Evolutionary conservation across 495 filamentous ascomycete genomes (phyloP).

Genomic region (Aspergillus taichungensis): DNA sequence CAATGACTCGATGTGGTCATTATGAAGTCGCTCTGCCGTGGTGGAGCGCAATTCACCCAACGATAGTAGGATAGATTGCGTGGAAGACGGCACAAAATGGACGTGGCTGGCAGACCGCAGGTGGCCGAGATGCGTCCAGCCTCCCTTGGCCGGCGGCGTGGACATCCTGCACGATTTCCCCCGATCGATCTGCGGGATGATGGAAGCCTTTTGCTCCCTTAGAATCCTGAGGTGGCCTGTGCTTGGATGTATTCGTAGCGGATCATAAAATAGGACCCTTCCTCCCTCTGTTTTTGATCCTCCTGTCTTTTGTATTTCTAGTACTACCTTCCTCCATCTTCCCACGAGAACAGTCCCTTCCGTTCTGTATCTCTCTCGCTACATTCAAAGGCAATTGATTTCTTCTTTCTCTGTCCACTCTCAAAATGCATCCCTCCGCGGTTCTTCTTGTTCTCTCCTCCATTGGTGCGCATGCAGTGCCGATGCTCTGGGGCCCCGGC

Average conservation of each 20-base stretch:
- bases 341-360: background rate
- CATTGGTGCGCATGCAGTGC: slow-evolving; percentile 24
- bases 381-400: background rate
- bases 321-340: background rate
- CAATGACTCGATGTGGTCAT: too few species aligned
- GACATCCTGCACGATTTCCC: slow-evolving; percentile 14
- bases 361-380: background rate
- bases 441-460: slow-evolving; percentile 24
- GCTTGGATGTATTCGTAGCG: background rate
- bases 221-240: background rate
- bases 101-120: slow-evolving; percentile 14
- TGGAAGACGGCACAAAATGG: slow-evolving; percentile 4
- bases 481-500: slow-evolving; percentile 19
- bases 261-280: slow-evolving; percentile 8
- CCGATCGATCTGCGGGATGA: slow-evolving; percentile 10
- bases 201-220: background rate
- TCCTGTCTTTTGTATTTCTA: background rate
- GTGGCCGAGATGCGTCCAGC: slow-evolving; percentile 12
- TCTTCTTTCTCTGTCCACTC: background rate
- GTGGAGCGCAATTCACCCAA: too few species aligned
- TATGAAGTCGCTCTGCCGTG: too few species aligned
- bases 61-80: background rate
- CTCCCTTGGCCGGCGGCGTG: slow-evolving; percentile 14
- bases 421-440: slow-evolving; percentile 27
- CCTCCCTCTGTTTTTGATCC: background rate